phyloP scores from a whole-genome alignment of 352 stramenopile genomes.

The Pythium diclinum region DNA sequence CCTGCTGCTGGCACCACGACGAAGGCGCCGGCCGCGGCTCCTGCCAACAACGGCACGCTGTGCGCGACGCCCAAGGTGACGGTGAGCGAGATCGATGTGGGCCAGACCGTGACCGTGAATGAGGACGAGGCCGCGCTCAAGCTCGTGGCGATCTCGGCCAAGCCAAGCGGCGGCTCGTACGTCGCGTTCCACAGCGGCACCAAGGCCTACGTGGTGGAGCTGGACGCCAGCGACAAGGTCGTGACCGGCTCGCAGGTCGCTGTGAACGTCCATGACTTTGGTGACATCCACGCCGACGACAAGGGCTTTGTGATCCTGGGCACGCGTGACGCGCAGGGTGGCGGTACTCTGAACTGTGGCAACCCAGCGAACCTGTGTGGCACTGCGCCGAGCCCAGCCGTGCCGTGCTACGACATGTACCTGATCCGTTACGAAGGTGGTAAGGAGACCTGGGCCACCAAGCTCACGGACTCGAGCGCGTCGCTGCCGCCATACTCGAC shows the following conservation, averaged over 20 bases:
- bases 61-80: constrained; percentile 41
- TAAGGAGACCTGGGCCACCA: constrained; percentile 53
- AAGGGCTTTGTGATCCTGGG: constrained; percentile 54
- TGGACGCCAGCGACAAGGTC: constrained; percentile 48
- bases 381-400: constrained; percentile 31
- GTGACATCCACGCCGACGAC: constrained; percentile 50
- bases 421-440: constrained; percentile 47
- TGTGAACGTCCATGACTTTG: constrained; percentile 50
- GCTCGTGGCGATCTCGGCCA: constrained; percentile 42
- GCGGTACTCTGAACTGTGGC: constrained; percentile 57
- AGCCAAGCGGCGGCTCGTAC: constrained; percentile 42
- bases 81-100: constrained; percentile 42
- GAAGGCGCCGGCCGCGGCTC: background rate
- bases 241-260: constrained; percentile 33
- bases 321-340: constrained; percentile 45
- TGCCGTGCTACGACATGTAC: constrained; percentile 65
- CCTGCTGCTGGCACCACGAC: background rate
- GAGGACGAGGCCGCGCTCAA: constrained; percentile 54
- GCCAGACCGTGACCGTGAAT: constrained; percentile 31
- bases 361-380: constrained; percentile 55
- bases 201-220: constrained; percentile 41
- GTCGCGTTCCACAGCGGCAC: constrained; percentile 53
- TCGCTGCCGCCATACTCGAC: constrained; percentile 53
- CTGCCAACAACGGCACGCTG: constrained; percentile 32
- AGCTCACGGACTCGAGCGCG: constrained; percentile 49